phyloP scores from a whole-genome alignment of 78 protist genomes.

The Emiliania huxleyi region DNA sequence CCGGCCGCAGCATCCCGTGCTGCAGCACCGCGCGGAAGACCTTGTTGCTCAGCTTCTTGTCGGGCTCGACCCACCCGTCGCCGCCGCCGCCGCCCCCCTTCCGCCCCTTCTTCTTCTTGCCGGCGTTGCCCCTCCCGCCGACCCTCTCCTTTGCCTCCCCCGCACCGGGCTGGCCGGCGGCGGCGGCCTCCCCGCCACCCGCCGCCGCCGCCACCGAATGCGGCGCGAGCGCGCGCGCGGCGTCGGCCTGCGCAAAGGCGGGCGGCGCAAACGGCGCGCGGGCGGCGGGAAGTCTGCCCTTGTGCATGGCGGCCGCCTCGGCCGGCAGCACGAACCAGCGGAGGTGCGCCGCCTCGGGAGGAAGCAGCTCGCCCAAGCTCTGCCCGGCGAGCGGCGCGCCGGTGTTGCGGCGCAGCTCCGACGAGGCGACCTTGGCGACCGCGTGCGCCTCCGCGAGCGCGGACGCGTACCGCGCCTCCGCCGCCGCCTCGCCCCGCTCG shows the following conservation, averaged over 20 bases:
- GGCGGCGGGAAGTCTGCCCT: neutral
- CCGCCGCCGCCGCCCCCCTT: too few relatives aligned
- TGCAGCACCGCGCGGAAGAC: conserved; percentile 14
- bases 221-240: neutral
- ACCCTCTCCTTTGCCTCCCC: too few relatives aligned
- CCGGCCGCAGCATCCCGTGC: conserved; percentile 24
- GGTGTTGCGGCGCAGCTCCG: neutral
- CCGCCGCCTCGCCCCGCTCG: too few relatives aligned
- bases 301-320: conserved; percentile 9
- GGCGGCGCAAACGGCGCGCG: neutral
- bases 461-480: neutral
- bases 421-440: neutral
- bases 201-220: neutral
- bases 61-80: neutral
- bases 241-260: neutral
- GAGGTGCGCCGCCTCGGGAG: conserved; percentile 15
- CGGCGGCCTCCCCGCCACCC: neutral
- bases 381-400: neutral
- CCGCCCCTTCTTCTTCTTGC: too few relatives aligned
- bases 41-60: neutral
- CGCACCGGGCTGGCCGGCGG: neutral
- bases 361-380: neutral
- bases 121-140: too few relatives aligned
- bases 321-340: conserved; percentile 49
- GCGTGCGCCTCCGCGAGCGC: neutral